Evolutionary conservation across 2,329 filamentous ascomycete species (phyloP).

Genomic region (Epichloe scottii): DNA sequence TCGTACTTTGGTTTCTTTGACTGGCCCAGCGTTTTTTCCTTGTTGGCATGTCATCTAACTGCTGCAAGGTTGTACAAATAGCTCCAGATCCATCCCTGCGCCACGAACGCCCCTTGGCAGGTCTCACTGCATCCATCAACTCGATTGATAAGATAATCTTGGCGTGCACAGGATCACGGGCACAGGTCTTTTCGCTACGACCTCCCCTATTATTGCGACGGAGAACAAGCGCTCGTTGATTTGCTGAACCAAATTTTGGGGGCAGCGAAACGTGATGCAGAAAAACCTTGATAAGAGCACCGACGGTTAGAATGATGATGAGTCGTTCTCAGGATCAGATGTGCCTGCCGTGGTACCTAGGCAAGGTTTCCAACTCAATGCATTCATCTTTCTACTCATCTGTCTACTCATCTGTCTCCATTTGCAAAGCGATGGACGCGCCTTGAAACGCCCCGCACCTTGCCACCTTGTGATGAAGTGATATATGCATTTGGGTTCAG

Average conservation of each 20-base stretch:
- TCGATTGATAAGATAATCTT: conserved; percentile 9
- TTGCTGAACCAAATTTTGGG: no score
- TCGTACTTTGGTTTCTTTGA: no score
- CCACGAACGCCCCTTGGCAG: conserved; percentile 1
- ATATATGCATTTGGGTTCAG: no score
- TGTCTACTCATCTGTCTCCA: no score
- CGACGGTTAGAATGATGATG: not conserved
- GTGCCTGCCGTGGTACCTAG: not conserved
- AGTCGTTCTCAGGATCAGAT: no score
- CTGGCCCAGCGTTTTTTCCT: not conserved
- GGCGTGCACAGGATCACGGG: not conserved
- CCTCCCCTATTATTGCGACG: not conserved
- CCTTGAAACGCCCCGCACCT: no score
- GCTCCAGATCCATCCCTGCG: conserved; percentile 1
- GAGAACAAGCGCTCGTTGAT: no score
- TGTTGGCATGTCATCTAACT: not conserved
- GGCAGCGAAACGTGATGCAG: no score
- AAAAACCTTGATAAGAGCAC: not conserved
- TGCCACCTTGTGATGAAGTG: no score
- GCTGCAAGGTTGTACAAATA: not conserved
- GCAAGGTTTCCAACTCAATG: no score
- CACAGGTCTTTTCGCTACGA: not conserved
- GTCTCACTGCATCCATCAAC: not conserved
- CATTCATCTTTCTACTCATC: no score
- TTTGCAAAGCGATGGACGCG: no score